phyloP scores from a whole-genome alignment of 2,329 filamentous ascomycete species.

The Spiromastix sp. region DNA sequence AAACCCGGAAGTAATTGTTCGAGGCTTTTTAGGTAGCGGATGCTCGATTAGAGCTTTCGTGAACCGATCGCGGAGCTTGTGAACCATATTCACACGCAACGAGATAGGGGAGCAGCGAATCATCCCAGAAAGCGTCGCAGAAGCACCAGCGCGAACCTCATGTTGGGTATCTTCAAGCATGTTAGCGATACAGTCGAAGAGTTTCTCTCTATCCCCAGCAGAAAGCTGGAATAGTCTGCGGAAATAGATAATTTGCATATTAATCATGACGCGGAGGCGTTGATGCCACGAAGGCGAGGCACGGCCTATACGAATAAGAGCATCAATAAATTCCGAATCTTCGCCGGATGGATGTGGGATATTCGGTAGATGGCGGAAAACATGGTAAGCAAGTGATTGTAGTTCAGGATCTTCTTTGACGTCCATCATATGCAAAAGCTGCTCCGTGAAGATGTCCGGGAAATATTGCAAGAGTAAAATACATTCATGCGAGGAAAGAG shows the following conservation, averaged over 20 bases:
- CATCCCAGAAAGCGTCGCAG: slow-evolving; percentile 90
- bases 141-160: slow-evolving; percentile 88
- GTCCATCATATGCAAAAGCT: slow-evolving; percentile 99
- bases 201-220: slow-evolving; percentile 59
- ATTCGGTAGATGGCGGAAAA: slow-evolving; percentile 92
- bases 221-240: slow-evolving; percentile 82
- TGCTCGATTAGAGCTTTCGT: slow-evolving; percentile 67
- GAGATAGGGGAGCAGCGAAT: slow-evolving; percentile 82
- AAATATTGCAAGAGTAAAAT: slow-evolving; percentile 87
- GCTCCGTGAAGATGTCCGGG: slow-evolving; percentile 76
- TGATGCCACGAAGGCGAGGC: slow-evolving; percentile 88
- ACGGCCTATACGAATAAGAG: slow-evolving; percentile 78
- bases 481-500: slow-evolving; percentile 84
- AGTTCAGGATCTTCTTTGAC: slow-evolving; percentile 97
- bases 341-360: slow-evolving; percentile 84
- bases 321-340: slow-evolving; percentile 71
- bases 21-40: slow-evolving; percentile 66
- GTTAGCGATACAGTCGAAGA: slow-evolving; percentile 87
- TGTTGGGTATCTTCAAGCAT: slow-evolving; percentile 91
- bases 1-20: slow-evolving; percentile 22
- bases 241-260: slow-evolving; percentile 99
- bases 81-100: slow-evolving; percentile 69
- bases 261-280: slow-evolving; percentile 84
- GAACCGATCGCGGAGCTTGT: slow-evolving; percentile 67
- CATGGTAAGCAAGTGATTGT: slow-evolving; percentile 87